Evolutionary conservation across 2,329 filamentous ascomycete genomes (phyloP).

Genomic region (Ascocoryne sarcoides): DNA sequence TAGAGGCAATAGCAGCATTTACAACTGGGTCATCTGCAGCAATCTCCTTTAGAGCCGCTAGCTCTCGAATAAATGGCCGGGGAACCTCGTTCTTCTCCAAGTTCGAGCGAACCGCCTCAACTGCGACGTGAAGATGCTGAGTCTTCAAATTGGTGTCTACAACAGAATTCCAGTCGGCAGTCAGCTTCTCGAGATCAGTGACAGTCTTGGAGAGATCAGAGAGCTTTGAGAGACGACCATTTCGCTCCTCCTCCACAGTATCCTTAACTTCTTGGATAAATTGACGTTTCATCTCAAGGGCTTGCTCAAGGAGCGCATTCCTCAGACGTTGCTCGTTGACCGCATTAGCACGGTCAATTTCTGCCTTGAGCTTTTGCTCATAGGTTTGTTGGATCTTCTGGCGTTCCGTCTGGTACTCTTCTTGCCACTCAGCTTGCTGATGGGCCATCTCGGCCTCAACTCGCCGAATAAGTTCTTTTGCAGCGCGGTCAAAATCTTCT

Average conservation of each 20-base stretch:
- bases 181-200: slow-evolving; percentile 76
- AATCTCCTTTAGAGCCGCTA: slow-evolving; percentile 90
- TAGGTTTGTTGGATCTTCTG: slow-evolving; percentile 70
- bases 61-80: slow-evolving; percentile 80
- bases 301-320: slow-evolving; percentile 85
- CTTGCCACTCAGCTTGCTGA: slow-evolving; percentile 75
- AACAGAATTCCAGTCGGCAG: slow-evolving; percentile 81
- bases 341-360: slow-evolving; percentile 71
- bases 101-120: slow-evolving; percentile 82
- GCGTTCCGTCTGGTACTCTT: slow-evolving; percentile 83
- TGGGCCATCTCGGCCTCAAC: slow-evolving; percentile 74
- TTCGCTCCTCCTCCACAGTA: slow-evolving; percentile 80
- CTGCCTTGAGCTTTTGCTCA: slow-evolving; percentile 67
- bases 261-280: slow-evolving; percentile 71
- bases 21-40: slow-evolving; percentile 78
- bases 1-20: slow-evolving; percentile 88
- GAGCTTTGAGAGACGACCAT: slow-evolving; percentile 78
- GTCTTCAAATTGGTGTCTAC: slow-evolving; percentile 87
- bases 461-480: slow-evolving; percentile 78
- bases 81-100: slow-evolving; percentile 68
- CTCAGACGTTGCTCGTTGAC: slow-evolving; percentile 74
- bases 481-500: slow-evolving; percentile 76
- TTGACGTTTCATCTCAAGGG: slow-evolving; percentile 75
- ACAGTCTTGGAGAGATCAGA: slow-evolving; percentile 71
- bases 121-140: slow-evolving; percentile 90